These are phyloP conservation scores for Parachaetomium inaequale DNA, from an alignment of 495 filamentous ascomycete species.

Conservation along the genomic window DNA sequence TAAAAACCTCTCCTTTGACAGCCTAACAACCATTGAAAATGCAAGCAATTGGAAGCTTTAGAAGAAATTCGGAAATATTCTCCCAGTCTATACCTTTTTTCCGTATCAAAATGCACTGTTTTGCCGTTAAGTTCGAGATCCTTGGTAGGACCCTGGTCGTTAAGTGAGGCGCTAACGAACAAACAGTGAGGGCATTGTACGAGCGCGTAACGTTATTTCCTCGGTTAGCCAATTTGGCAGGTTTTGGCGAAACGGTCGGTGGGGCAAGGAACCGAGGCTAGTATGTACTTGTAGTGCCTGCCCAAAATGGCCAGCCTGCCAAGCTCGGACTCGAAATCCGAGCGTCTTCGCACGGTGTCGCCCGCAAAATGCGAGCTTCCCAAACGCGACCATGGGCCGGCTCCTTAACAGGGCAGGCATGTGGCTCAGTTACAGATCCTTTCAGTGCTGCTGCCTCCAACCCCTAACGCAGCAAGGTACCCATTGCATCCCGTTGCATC, in stretches of 20 bases:
- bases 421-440: neutral
- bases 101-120: too few species aligned
- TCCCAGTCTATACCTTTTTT: too few species aligned
- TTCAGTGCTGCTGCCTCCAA: neutral
- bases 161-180: too few species aligned
- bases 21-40: too few species aligned
- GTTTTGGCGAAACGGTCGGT: neutral
- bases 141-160: too few species aligned
- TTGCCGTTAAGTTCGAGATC: too few species aligned
- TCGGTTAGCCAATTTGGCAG: neutral
- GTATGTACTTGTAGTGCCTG: too few species aligned
- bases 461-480: neutral
- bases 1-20: too few species aligned
- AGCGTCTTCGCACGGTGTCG: slow-evolving; percentile 4
- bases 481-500: slow-evolving; percentile 10
- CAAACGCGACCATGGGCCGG: neutral
- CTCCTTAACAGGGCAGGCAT: slow-evolving; percentile 9
- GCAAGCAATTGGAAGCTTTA: too few species aligned
- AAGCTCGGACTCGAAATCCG: neutral
- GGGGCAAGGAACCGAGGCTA: neutral
- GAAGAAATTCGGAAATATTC: too few species aligned
- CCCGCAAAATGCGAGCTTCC: neutral
- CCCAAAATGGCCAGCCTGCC: neutral
- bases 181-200: too few species aligned
- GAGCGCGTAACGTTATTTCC: too few species aligned